Conservation (phyloP, 2,329 filamentous ascomycete genomes). For the Elsinoe necatrix region DNA sequence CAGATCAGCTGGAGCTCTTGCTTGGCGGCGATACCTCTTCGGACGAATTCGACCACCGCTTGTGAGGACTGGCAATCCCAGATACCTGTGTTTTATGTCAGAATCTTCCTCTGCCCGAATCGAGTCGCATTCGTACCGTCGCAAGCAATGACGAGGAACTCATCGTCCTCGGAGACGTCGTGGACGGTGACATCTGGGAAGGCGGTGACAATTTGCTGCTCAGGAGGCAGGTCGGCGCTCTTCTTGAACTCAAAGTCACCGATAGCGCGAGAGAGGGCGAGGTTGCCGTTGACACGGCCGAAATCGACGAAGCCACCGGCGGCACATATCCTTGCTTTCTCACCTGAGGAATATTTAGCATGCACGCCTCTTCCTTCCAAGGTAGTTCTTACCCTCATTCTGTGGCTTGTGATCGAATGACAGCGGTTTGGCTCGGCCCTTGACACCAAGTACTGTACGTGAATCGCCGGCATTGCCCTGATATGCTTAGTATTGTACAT, state of each 20-base stretch:
- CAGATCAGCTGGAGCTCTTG: constrained; percentile 92
- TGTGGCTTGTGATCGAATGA: constrained; percentile 99
- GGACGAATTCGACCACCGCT: constrained; percentile 91
- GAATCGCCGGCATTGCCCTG: constrained; percentile 97
- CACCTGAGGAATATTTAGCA: constrained; percentile 49
- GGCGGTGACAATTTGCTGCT: constrained; percentile 96
- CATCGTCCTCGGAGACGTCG: constrained; percentile 84
- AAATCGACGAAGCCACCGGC: constrained; percentile 98
- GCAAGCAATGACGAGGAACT: constrained; percentile 88
- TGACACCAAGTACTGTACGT: constrained; percentile 87
- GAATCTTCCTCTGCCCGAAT: not conserved
- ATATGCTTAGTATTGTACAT: constrained; percentile 12
- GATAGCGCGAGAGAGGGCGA: constrained; percentile 91
- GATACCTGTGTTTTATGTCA: constrained; percentile 59
- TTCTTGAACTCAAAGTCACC: constrained; percentile 99
- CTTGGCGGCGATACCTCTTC: constrained; percentile 91
- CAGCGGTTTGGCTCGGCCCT: constrained; percentile 91
- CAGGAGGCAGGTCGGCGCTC: constrained; percentile 90
- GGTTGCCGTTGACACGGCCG: constrained; percentile 94
- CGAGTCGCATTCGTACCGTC: constrained; percentile 57
- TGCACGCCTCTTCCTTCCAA: constrained; percentile 12
- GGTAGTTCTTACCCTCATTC: constrained; percentile 64
- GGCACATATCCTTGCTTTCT: constrained; percentile 91
- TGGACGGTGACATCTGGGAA: constrained; percentile 91
- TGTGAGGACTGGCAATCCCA: constrained; percentile 99